phyloP scores from a whole-genome alignment of 2,329 filamentous ascomycete genomes.

The Ophidiomyces ophidiicola region DNA sequence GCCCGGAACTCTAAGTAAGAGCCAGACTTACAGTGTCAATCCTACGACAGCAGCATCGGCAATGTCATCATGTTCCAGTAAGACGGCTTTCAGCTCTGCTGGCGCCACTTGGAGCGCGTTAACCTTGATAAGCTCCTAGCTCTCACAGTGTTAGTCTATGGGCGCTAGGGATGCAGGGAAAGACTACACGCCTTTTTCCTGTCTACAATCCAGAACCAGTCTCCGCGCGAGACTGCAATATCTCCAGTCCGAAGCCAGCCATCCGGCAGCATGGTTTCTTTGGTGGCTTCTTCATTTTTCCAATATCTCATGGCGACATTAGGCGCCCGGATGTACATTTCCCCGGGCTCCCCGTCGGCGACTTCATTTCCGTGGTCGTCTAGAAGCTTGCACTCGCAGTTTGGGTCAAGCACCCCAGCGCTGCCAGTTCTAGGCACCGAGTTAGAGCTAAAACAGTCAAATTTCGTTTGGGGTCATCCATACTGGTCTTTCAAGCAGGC shows the following conservation, averaged over 20 bases:
- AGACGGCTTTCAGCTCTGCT: slow-evolving; percentile 49
- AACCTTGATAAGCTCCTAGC: slow-evolving; percentile 50
- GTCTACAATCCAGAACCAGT: slow-evolving; percentile 82
- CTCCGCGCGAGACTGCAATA: slow-evolving; percentile 61
- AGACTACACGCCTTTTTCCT: slow-evolving; percentile 41
- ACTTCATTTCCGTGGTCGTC: slow-evolving; percentile 44
- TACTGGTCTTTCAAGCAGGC: slow-evolving; percentile 28
- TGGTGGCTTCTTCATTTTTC: slow-evolving; percentile 47
- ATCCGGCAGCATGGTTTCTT: slow-evolving; percentile 46
- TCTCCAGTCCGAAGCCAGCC: slow-evolving; percentile 87
- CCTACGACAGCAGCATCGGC: slow-evolving; percentile 53
- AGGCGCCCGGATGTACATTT: slow-evolving; percentile 53
- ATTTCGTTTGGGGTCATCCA: not conserved
- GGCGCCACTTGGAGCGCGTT: slow-evolving; percentile 61
- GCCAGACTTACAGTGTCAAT: slow-evolving; percentile 37
- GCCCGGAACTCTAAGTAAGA: not conserved
- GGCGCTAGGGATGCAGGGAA: slow-evolving; percentile 11
- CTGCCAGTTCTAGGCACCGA: slow-evolving; percentile 25
- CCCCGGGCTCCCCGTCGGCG: slow-evolving; percentile 45
- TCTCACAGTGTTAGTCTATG: slow-evolving; percentile 25
- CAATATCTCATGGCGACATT: slow-evolving; percentile 52
- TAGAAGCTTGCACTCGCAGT: slow-evolving; percentile 43
- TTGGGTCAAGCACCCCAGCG: slow-evolving; percentile 44
- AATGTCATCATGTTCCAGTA: slow-evolving; percentile 39
- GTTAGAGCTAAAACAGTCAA: not conserved